Percentiles rank a stretch among this genome's conserved stretches.
These are phyloP conservation scores for Priceomyces castillae DNA, from an alignment of 805 yeast species.

Conservation along the genomic window DNA sequence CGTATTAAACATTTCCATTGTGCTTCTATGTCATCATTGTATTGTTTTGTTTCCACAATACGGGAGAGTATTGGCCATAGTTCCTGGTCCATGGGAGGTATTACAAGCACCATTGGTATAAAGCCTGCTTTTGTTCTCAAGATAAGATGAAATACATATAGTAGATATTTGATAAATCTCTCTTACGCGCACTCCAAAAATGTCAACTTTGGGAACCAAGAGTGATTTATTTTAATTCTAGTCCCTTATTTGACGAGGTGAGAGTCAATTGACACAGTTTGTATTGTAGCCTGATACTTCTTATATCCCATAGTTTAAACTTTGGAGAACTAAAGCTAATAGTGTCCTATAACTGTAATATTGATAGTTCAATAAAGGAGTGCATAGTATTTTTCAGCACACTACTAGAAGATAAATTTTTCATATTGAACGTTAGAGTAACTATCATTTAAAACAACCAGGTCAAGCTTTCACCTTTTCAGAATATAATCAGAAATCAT, in stretches of 20 bases:
- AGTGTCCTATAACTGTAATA: not conserved
- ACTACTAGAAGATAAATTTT: not conserved
- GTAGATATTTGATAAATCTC: not conserved
- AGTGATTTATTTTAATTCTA: too few species aligned
- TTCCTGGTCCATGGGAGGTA: slow-evolving; percentile 6
- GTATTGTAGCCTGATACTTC: too few species aligned
- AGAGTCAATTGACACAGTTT: too few species aligned
- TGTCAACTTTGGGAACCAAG: too few species aligned
- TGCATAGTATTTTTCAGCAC: not conserved
- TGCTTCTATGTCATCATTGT: not conserved
- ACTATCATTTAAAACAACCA: not conserved
- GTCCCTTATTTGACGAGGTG: too few species aligned
- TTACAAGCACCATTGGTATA: not conserved
- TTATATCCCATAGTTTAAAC: too few species aligned
- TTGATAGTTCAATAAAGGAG: not conserved
- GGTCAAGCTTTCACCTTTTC: not conserved
- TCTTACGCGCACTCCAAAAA: not conserved
- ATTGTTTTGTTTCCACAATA: slow-evolving; percentile 4
- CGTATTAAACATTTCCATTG: slow-evolving; percentile 11
- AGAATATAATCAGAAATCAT: not conserved
- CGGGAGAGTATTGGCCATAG: not conserved
- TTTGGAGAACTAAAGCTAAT: too few species aligned
- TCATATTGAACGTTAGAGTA: not conserved
- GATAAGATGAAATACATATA: not conserved
- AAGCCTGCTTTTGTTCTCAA: not conserved